Conservation (phyloP, 2,329 filamentous ascomycete species). For the Paraconiothyrium sp. region DNA sequence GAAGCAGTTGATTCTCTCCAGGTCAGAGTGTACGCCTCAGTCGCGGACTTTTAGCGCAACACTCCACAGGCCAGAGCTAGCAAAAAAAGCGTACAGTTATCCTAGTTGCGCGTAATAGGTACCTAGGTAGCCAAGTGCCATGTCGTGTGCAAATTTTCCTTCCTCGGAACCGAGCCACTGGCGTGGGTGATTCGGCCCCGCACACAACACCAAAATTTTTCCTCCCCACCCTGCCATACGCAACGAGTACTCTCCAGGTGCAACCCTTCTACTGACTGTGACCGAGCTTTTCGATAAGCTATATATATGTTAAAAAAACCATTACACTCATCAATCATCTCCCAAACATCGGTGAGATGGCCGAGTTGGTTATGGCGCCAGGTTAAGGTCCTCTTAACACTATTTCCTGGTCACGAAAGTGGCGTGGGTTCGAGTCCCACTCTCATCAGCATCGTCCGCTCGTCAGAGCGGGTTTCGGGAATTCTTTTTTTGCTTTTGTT, state of each 20-base stretch:
- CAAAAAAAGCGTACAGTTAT: background rate
- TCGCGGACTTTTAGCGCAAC: too few species aligned
- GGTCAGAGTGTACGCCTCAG: too few species aligned
- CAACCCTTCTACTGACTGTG: too few species aligned
- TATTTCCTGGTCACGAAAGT: slow-evolving; percentile 49
- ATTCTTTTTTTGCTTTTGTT: slow-evolving; percentile 11
- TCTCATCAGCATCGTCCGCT: slow-evolving; percentile 49
- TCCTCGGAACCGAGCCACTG: background rate
- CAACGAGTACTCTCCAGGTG: too few species aligned
- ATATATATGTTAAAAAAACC: background rate
- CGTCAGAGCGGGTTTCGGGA: slow-evolving; percentile 13
- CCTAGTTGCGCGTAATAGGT: background rate
- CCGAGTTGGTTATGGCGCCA: slow-evolving; percentile 28
- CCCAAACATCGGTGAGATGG: slow-evolving; percentile 20
- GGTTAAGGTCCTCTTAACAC: slow-evolving; percentile 26
- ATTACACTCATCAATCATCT: background rate
- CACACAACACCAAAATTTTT: background rate
- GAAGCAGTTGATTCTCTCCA: too few species aligned
- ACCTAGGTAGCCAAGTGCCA: background rate
- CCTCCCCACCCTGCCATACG: background rate
- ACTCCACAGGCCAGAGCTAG: background rate
- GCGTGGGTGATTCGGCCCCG: background rate
- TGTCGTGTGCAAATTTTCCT: background rate
- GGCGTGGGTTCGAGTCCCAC: slow-evolving; percentile 53
- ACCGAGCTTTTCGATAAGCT: background rate